Conservation (phyloP, 345 rosid species). For the Gossypium raimondii region DNA sequence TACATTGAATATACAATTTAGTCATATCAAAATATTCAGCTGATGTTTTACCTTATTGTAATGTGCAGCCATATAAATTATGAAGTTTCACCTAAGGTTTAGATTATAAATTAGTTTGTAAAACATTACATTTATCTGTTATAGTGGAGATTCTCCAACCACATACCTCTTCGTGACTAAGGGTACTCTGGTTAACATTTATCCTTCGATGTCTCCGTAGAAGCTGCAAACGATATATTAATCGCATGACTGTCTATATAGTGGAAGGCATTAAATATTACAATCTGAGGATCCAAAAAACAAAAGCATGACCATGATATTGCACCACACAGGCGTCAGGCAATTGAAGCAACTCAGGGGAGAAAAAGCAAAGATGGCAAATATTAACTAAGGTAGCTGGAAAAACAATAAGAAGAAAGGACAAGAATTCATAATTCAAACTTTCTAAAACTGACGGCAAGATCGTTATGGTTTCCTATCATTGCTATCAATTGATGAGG, state of each 20-base stretch:
- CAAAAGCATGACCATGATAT: background rate
- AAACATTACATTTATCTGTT: background rate
- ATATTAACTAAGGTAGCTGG: background rate
- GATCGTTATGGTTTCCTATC: background rate
- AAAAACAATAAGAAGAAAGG: background rate
- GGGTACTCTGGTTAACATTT: conserved; percentile 46
- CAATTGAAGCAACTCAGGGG: background rate
- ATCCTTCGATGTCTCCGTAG: conserved; percentile 63
- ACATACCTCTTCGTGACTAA: conserved; percentile 55
- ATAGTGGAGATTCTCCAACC: background rate
- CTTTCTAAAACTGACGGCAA: background rate
- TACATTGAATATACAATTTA: background rate
- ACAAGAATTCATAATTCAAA: background rate
- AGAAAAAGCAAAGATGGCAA: background rate
- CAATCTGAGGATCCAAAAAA: background rate
- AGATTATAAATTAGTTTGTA: background rate
- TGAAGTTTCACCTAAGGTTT: background rate
- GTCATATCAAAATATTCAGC: background rate
- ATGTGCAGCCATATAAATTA: background rate
- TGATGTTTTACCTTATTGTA: background rate
- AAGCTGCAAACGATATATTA: conserved; percentile 33
- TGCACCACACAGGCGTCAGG: background rate
- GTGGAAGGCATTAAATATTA: background rate
- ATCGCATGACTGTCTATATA: background rate
- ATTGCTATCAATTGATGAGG: background rate